These are phyloP conservation scores for Alternaria arborescens DNA, from an alignment of 2,329 filamentous ascomycete genomes.

Conservation along the genomic window DNA sequence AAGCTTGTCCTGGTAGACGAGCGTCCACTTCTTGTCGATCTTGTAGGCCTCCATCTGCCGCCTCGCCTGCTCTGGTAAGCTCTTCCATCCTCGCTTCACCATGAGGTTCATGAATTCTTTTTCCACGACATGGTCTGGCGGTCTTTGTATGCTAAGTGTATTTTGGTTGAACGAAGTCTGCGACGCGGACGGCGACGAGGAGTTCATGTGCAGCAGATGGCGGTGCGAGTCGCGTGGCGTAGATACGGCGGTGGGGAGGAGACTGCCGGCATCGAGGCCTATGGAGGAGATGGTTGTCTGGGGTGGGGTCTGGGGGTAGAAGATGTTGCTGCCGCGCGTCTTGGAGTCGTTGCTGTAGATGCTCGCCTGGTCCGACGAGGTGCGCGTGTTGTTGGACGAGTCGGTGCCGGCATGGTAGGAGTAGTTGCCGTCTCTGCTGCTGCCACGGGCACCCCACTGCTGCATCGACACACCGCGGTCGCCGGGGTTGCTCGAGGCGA, in stretches of 20 bases:
- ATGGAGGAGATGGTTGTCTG: conserved; percentile 62
- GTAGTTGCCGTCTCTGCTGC: conserved; percentile 38
- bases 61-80: conserved; percentile 90
- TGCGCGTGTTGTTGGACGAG: conserved; percentile 62
- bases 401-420: conserved; percentile 39
- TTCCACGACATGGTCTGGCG: conserved; percentile 82
- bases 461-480: conserved; percentile 76
- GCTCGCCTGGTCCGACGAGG: conserved; percentile 71
- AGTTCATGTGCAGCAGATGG: conserved; percentile 53
- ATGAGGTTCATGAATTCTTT: conserved; percentile 92
- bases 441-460: conserved; percentile 69
- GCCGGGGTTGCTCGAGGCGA: conserved; percentile 74
- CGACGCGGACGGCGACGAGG: conserved; percentile 58
- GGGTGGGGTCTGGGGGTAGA: conserved; percentile 64
- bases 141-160: conserved; percentile 72
- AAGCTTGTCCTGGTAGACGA: conserved; percentile 93
- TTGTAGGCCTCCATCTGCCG: conserved; percentile 97
- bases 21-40: conserved; percentile 94
- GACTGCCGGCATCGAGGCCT: conserved; percentile 51
- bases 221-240: conserved; percentile 55
- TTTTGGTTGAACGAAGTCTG: conserved; percentile 61
- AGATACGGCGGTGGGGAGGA: conserved; percentile 49
- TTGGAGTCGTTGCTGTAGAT: conserved; percentile 70
- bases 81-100: conserved; percentile 98
- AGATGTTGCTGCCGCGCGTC: conserved; percentile 61